Percentiles rank a stretch among this genome's conserved stretches.
Evolutionary conservation across 2,329 filamentous ascomycete species (phyloP).

Genomic region (Capronia americana): DNA sequence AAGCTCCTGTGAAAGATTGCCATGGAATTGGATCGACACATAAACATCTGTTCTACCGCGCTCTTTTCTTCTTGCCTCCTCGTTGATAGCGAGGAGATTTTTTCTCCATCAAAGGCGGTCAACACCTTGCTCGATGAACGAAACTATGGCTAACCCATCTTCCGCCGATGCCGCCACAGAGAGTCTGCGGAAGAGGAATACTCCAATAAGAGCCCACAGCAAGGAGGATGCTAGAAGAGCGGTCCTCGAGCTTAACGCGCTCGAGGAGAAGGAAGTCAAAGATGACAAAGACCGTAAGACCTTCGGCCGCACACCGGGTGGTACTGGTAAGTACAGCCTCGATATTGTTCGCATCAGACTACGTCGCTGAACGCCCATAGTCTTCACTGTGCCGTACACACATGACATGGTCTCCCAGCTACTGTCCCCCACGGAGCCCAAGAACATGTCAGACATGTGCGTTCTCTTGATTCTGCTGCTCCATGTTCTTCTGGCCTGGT

Average conservation of each 20-base stretch:
- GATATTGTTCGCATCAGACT: background rate
- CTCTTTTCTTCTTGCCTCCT: background rate
- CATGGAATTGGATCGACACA: conserved; percentile 5
- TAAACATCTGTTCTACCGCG: background rate
- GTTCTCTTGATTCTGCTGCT: conserved; percentile 79
- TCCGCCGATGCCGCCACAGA: conserved; percentile 37
- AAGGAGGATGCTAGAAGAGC: conserved; percentile 53
- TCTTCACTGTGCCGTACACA: conserved; percentile 93
- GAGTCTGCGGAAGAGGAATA: conserved; percentile 58
- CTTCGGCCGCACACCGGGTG: conserved; percentile 88
- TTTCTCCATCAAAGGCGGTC: background rate
- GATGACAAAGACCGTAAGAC: conserved; percentile 71
- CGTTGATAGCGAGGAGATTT: background rate
- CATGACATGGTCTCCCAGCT: conserved; percentile 99
- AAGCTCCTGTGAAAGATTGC: background rate
- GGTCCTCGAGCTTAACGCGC: conserved; percentile 58
- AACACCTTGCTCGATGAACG: conserved; percentile 6
- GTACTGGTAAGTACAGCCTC: conserved; percentile 71
- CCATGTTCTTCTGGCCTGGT: conserved; percentile 76
- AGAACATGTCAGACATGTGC: conserved; percentile 84
- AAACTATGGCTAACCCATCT: conserved; percentile 23
- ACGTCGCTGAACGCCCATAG: conserved; percentile 54
- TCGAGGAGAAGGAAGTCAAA: conserved; percentile 53
- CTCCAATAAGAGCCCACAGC: conserved; percentile 45
- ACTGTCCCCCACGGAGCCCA: conserved; percentile 90